These are phyloP conservation scores for Suillus luteus DNA, from an alignment of 768 basidiomycete genomes.

Conservation along the genomic window DNA sequence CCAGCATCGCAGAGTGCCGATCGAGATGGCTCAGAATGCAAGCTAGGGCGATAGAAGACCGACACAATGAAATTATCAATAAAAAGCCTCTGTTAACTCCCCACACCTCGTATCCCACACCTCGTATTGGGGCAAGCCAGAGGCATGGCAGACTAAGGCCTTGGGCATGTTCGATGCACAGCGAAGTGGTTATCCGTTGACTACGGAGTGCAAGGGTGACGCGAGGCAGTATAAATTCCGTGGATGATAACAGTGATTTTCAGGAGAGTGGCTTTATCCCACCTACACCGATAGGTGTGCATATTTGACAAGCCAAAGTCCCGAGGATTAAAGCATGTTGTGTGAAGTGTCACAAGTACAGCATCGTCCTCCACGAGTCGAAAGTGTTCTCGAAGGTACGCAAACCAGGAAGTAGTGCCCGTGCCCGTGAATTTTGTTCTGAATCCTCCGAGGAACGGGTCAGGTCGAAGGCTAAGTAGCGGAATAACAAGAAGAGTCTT, in stretches of 20 bases:
- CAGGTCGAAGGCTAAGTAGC: neutral
- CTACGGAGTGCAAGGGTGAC: conserved; percentile 10
- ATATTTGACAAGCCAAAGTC: neutral
- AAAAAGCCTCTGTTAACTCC: neutral
- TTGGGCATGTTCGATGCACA: conserved; percentile 9
- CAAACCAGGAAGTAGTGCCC: neutral
- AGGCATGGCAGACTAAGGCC: neutral
- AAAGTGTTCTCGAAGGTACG: neutral
- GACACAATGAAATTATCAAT: neutral
- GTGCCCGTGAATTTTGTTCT: neutral
- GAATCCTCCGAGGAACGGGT: neutral
- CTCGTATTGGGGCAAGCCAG: neutral
- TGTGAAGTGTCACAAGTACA: neutral
- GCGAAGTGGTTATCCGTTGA: neutral
- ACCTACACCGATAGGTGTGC: neutral
- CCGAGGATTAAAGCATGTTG: neutral
- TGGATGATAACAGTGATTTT: conserved; percentile 5
- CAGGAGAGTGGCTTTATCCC: neutral
- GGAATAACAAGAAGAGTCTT: neutral
- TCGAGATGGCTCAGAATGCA: neutral
- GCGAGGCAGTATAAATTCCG: conserved; percentile 3
- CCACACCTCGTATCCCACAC: conserved; percentile 3
- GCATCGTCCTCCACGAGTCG: neutral
- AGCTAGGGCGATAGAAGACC: conserved; percentile 1
- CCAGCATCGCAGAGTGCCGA: conserved; percentile 2